A percentile compares a stretch with the other conserved stretches of the same genome.
Evolutionary conservation across 192 early-diverging fungal genomes (phyloP).

Genomic region (Coemansia reversa): DNA sequence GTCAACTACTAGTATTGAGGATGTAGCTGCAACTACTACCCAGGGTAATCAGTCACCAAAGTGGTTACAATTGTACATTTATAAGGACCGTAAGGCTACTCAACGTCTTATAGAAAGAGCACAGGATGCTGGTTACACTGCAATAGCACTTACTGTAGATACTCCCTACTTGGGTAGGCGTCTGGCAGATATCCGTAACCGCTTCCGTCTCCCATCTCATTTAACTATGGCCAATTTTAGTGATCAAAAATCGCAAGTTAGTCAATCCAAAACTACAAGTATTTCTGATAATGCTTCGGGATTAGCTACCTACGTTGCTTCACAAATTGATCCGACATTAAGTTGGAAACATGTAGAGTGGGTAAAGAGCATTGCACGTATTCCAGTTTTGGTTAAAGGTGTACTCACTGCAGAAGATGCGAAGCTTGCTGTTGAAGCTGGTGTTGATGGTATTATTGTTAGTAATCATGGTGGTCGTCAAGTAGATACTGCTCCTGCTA

Average conservation of each 20-base stretch:
- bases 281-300: conserved; percentile 37
- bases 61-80: conserved; percentile 83
- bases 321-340: conserved; percentile 68
- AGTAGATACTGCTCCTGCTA: conserved; percentile 74
- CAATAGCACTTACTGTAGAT: conserved; percentile 61
- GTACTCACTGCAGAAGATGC: conserved; percentile 90
- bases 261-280: not conserved
- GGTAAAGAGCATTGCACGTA: conserved; percentile 72
- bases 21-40: conserved; percentile 50
- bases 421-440: conserved; percentile 69
- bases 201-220: conserved; percentile 61
- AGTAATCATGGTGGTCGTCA: conserved; percentile 98
- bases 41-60: conserved; percentile 13
- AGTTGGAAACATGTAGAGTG: conserved; percentile 80
- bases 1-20: conserved; percentile 63
- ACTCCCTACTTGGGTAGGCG: conserved; percentile 59
- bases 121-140: conserved; percentile 70
- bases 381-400: conserved; percentile 92
- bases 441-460: conserved; percentile 81
- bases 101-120: conserved; percentile 66
- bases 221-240: conserved; percentile 67
- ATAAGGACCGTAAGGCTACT: conserved; percentile 67
- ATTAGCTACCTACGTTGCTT: conserved; percentile 43
- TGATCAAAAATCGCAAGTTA: conserved; percentile 29
- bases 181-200: conserved; percentile 58